These are phyloP conservation scores for Psilocybe sp. DNA, from an alignment of 768 basidiomycete genomes.

Conservation along the genomic window DNA sequence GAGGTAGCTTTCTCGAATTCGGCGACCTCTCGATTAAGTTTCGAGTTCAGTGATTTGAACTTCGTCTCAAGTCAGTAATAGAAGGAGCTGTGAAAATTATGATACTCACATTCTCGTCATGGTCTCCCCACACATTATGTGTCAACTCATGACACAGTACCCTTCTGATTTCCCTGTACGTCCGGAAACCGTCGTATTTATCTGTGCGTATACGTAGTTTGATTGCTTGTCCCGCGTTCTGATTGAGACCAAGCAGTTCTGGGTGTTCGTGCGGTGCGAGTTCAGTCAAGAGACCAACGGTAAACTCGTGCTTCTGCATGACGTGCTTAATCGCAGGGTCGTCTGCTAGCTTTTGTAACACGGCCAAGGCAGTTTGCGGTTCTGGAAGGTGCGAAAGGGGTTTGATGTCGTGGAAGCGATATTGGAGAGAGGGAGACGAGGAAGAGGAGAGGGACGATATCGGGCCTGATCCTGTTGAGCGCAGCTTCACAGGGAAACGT, in stretches of 20 bases:
- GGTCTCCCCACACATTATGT: constrained; percentile 72
- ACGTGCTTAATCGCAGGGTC: constrained; percentile 70
- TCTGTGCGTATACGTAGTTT: constrained; percentile 70
- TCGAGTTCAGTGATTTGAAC: constrained; percentile 78
- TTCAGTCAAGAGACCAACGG: constrained; percentile 70
- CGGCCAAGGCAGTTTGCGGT: constrained; percentile 49
- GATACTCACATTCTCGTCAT: constrained; percentile 67
- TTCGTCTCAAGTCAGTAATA: constrained; percentile 17
- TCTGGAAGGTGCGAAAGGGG: constrained; percentile 65
- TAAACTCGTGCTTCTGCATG: constrained; percentile 68
- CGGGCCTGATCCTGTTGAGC: constrained; percentile 45
- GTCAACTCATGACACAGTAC: constrained; percentile 78
- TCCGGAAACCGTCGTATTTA: constrained; percentile 67
- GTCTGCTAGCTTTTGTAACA: constrained; percentile 58
- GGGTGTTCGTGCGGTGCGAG: constrained; percentile 78
- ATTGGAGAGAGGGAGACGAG: constrained; percentile 37
- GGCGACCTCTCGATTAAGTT: constrained; percentile 68
- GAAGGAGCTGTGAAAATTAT: not conserved
- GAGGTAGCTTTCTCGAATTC: constrained; percentile 58
- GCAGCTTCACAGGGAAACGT: constrained; percentile 36
- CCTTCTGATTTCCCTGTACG: constrained; percentile 59
- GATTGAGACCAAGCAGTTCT: constrained; percentile 65
- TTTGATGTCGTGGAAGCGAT: constrained; percentile 62
- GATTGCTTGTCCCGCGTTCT: constrained; percentile 58
- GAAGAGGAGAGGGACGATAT: constrained; percentile 18